Evolutionary conservation across 331 rosid species (phyloP).

Genomic region (Telfairia occidentalis): DNA sequence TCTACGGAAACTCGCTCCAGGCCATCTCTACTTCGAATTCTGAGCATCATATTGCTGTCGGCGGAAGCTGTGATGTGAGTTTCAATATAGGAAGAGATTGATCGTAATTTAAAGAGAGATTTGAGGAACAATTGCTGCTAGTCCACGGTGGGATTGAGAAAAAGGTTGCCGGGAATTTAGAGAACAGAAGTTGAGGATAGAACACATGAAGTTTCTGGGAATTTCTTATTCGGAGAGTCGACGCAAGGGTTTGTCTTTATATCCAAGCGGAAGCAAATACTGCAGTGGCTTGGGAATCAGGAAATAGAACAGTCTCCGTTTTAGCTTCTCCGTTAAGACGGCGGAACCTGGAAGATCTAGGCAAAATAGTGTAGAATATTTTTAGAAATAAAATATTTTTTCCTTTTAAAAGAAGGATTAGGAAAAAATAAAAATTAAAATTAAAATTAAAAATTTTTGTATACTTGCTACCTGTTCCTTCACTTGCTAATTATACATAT

Average conservation of each 20-base stretch:
- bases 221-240: neutral
- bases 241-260: neutral
- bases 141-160: neutral
- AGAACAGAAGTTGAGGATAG: neutral
- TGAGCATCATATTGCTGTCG: slow-evolving; percentile 49
- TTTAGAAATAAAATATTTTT: too few species aligned
- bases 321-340: neutral
- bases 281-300: neutral
- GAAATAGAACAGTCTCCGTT: neutral
- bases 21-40: slow-evolving; percentile 89
- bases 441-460: too few species aligned
- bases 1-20: slow-evolving; percentile 59
- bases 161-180: neutral
- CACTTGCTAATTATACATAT: too few species aligned
- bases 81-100: neutral
- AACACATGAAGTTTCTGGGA: neutral
- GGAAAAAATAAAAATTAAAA: too few species aligned
- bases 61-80: neutral
- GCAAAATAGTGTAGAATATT: too few species aligned
- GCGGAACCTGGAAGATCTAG: neutral
- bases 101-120: neutral
- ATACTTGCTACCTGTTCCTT: too few species aligned
- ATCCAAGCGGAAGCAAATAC: neutral
- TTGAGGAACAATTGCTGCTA: neutral
- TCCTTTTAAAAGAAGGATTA: too few species aligned